Evolutionary conservation across 2,329 filamentous ascomycete species (phyloP).

Genomic region (Fusarium vanettenii): DNA sequence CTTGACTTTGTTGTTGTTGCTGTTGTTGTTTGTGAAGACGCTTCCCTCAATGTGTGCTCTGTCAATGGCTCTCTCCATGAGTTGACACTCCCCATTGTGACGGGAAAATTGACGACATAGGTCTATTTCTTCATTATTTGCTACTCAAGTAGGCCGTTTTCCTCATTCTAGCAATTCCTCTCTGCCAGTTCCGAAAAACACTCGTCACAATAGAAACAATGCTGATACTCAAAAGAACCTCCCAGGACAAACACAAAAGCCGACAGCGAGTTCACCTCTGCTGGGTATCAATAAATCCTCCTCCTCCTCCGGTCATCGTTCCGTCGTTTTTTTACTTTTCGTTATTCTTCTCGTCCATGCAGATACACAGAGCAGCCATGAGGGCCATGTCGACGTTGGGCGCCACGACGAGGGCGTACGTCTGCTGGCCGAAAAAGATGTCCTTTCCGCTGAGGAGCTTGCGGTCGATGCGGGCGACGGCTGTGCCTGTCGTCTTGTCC

Average conservation of each 20-base stretch:
- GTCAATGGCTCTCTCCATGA: background rate
- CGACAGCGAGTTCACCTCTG: background rate
- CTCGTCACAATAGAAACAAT: background rate
- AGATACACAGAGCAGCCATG: constrained; percentile 75
- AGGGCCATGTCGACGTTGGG: constrained; percentile 74
- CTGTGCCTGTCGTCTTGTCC: constrained; percentile 59
- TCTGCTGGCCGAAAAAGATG: constrained; percentile 70
- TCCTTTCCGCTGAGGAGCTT: constrained; percentile 68
- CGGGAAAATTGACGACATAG: background rate
- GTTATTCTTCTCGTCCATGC: constrained; percentile 72
- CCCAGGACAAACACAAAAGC: background rate
- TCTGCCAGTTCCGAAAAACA: background rate
- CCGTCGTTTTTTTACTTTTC: constrained; percentile 32
- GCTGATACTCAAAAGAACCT: background rate
- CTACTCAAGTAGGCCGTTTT: background rate
- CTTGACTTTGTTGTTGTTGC: background rate
- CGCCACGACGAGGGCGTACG: constrained; percentile 72
- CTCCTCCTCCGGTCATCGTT: background rate
- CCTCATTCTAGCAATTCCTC: background rate
- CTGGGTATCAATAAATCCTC: constrained; percentile 11
- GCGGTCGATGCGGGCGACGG: constrained; percentile 70
- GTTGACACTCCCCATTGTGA: background rate
- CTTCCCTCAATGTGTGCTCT: background rate
- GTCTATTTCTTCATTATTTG: background rate
- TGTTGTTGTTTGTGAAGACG: background rate